A percentile compares a stretch with the other conserved stretches of the same genome.
These are phyloP conservation scores for Friedmanniomyces endolithicus DNA, from an alignment of 495 filamentous ascomycete genomes.

Conservation along the genomic window DNA sequence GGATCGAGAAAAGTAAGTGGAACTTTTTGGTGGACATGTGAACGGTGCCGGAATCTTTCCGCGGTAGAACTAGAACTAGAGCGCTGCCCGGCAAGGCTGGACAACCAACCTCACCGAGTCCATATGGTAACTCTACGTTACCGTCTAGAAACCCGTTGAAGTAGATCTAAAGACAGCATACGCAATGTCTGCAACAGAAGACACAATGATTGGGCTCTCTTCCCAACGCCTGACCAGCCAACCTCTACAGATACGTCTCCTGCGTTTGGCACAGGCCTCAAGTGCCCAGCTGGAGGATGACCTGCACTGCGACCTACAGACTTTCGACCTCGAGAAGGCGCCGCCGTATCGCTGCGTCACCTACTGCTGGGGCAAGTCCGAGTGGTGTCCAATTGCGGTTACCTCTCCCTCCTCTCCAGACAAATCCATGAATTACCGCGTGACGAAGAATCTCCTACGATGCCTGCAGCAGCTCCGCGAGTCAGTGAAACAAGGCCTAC, in stretches of 20 bases:
- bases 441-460: not conserved
- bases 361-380: not conserved
- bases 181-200: not conserved
- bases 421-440: not conserved
- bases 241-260: not conserved
- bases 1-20: not conserved
- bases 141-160: not conserved
- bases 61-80: not conserved
- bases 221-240: not conserved
- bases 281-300: not conserved
- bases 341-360: not conserved
- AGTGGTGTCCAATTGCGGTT: not conserved
- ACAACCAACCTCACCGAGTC: too few species aligned
- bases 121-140: too few species aligned
- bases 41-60: not conserved
- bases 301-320: not conserved
- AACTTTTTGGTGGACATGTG: not conserved
- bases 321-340: not conserved
- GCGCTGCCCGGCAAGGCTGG: not conserved
- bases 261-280: not conserved
- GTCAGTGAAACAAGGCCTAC: not conserved
- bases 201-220: not conserved
- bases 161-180: not conserved
- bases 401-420: not conserved
- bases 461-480: not conserved